Evolutionary conservation across 148 eudicot species (phyloP).

Genomic region (Arbutus unedo): DNA sequence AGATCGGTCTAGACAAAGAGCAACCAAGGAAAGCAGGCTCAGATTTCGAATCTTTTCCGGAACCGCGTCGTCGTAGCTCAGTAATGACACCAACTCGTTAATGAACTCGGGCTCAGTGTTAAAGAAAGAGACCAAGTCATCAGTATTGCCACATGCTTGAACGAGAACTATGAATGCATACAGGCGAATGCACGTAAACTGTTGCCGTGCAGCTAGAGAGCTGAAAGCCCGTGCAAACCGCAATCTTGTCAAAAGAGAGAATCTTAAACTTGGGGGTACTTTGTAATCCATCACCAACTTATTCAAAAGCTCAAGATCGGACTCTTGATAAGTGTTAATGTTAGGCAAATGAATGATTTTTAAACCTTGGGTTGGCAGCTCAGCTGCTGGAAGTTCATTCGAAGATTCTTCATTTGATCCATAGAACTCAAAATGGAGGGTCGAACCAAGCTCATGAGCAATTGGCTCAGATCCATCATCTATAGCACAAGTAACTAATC

Average conservation of each 20-base stretch:
- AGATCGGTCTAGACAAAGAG: slow-evolving; percentile 90
- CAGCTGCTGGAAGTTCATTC: slow-evolving; percentile 20
- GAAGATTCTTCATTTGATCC: slow-evolving; percentile 57
- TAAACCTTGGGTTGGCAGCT: slow-evolving; percentile 53
- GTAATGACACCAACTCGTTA: slow-evolving; percentile 83
- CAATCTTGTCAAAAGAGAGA: slow-evolving; percentile 78
- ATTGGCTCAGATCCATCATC: slow-evolving; percentile 62
- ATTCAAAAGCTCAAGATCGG: slow-evolving; percentile 75
- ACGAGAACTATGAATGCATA: slow-evolving; percentile 88
- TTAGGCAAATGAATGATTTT: slow-evolving; percentile 75
- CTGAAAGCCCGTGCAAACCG: slow-evolving; percentile 90
- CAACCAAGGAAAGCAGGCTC: slow-evolving; percentile 78
- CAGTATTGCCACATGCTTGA: slow-evolving; percentile 84
- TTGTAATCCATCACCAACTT: slow-evolving; percentile 58
- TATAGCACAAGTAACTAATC: slow-evolving; percentile 81
- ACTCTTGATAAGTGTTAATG: slow-evolving; percentile 43
- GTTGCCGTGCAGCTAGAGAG: slow-evolving; percentile 65
- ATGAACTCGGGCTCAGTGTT: slow-evolving; percentile 91
- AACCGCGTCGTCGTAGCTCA: slow-evolving; percentile 76
- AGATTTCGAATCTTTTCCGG: slow-evolving; percentile 81
- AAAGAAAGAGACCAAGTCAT: slow-evolving; percentile 73
- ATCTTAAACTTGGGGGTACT: slow-evolving; percentile 75
- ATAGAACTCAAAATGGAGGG: slow-evolving; percentile 94
- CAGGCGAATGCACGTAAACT: slow-evolving; percentile 80
- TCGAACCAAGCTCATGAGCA: slow-evolving; percentile 66